Conservation (phyloP, 148 eudicot species). For the Cornus controversa region DNA sequence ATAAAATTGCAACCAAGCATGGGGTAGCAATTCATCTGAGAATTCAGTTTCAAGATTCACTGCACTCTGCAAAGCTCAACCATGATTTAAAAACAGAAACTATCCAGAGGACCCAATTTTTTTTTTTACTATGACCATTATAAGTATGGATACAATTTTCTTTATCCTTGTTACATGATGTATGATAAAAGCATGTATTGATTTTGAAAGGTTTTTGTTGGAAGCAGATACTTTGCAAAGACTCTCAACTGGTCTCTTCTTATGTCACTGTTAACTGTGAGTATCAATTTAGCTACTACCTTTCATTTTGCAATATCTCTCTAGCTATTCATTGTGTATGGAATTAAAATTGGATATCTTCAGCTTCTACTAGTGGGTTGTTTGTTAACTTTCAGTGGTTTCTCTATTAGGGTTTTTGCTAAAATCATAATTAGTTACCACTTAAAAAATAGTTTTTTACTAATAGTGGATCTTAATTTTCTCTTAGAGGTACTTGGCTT, state of each 20-base stretch:
- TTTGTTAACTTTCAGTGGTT: neutral
- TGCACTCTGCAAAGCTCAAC: conserved; percentile 13
- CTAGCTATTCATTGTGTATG: neutral
- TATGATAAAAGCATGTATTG: neutral
- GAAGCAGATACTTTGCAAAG: conserved; percentile 53
- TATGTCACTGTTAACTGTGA: conserved; percentile 85
- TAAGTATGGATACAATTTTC: neutral
- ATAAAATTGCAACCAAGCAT: conserved; percentile 1
- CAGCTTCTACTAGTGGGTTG: neutral
- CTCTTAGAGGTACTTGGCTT: too few species aligned
- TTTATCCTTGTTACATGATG: neutral
- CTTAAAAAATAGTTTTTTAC: too few species aligned
- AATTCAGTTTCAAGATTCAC: conserved; percentile 3
- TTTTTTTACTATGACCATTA: neutral
- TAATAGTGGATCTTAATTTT: too few species aligned
- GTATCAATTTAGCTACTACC: conserved; percentile 26
- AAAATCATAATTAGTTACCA: too few species aligned
- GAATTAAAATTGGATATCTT: neutral
- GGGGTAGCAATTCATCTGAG: conserved; percentile 2
- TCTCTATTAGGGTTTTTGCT: too few species aligned
- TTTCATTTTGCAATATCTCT: conserved; percentile 16
- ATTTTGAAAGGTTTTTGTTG: conserved; percentile 17
- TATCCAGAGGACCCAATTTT: neutral
- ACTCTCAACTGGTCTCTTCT: conserved; percentile 81
- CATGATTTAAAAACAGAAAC: neutral